Evolutionary conservation across 768 basidiomycete genomes (phyloP).

Genomic region (Collybia mongolica): DNA sequence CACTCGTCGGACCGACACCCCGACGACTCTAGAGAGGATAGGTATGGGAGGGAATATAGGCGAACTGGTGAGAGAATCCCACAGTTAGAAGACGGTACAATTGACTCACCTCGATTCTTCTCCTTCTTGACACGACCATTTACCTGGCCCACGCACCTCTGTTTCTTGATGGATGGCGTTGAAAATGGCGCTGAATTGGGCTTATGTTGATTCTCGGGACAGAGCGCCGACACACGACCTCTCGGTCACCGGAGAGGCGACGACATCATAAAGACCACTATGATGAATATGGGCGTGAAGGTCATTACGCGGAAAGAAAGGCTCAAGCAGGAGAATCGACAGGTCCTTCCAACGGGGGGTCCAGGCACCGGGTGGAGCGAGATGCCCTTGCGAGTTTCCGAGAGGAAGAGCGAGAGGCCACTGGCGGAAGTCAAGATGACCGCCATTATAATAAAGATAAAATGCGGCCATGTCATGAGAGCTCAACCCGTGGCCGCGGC

Average conservation of each 20-base stretch:
- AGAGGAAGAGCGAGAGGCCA: background rate
- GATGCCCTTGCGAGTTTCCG: conserved; percentile 4
- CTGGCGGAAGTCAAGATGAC: background rate
- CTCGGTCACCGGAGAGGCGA: conserved; percentile 1
- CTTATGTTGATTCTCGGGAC: background rate
- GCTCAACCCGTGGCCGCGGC: too few species aligned
- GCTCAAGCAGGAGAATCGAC: background rate
- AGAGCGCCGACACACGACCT: conserved; percentile 1
- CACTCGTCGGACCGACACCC: background rate
- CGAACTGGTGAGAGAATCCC: conserved; percentile 13
- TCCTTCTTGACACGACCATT: conserved; percentile 1
- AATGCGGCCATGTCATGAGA: background rate
- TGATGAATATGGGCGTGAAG: background rate
- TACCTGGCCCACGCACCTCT: background rate
- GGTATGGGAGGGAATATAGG: background rate
- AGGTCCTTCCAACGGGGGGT: background rate
- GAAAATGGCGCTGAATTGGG: too few species aligned
- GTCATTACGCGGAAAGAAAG: background rate
- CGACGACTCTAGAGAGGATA: background rate
- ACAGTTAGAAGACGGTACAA: background rate
- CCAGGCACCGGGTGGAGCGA: background rate
- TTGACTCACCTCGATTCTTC: conserved; percentile 8
- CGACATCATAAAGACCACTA: background rate
- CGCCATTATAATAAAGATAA: background rate
- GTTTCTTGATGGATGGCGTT: too few species aligned